Conservation (phyloP, 2,329 filamentous ascomycete species). For the Epichloe brachyelytri region DNA sequence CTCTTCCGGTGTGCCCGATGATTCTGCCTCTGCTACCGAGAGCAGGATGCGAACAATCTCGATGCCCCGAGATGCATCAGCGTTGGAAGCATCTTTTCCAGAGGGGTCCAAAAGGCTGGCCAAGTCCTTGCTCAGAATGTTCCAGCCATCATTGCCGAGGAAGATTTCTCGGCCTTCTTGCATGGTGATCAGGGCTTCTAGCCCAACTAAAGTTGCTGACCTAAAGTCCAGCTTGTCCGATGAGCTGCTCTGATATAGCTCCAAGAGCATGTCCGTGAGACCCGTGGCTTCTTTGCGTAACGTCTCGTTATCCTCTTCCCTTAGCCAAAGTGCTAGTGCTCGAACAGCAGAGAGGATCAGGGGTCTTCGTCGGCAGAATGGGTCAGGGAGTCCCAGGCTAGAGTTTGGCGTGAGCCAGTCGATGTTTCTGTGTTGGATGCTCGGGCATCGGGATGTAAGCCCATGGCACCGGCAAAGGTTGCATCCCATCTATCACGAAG, state of each 20-base stretch:
- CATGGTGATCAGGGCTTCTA: constrained; percentile 43
- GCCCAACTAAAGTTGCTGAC: constrained; percentile 41
- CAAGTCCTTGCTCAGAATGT: constrained; percentile 37
- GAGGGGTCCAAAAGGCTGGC: constrained; percentile 25
- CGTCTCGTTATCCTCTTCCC: constrained; percentile 51
- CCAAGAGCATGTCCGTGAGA: constrained; percentile 49
- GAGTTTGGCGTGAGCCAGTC: constrained; percentile 31
- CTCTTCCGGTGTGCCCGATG: constrained; percentile 31
- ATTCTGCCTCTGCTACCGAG: constrained; percentile 34
- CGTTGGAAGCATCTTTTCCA: constrained; percentile 11
- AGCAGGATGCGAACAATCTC: constrained; percentile 45
- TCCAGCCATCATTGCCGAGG: constrained; percentile 40
- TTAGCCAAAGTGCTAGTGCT: constrained; percentile 51
- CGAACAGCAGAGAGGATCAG: constrained; percentile 46
- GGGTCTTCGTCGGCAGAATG: constrained; percentile 36
- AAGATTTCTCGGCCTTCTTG: constrained; percentile 35
- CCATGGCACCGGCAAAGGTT: constrained; percentile 46
- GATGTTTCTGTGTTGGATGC: constrained; percentile 28
- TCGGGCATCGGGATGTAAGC: constrained; percentile 45
- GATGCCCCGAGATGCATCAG: constrained; percentile 31
- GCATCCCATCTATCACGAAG: constrained; percentile 59
- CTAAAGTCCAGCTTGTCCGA: constrained; percentile 36
- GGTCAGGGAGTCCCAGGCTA: constrained; percentile 46
- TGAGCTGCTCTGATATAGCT: constrained; percentile 38
- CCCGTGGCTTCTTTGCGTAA: constrained; percentile 44